Percentiles rank a stretch among this genome's conserved stretches.
Conservation (phyloP, 768 basidiomycete species). For the Phlebiopsis gigantea region DNA sequence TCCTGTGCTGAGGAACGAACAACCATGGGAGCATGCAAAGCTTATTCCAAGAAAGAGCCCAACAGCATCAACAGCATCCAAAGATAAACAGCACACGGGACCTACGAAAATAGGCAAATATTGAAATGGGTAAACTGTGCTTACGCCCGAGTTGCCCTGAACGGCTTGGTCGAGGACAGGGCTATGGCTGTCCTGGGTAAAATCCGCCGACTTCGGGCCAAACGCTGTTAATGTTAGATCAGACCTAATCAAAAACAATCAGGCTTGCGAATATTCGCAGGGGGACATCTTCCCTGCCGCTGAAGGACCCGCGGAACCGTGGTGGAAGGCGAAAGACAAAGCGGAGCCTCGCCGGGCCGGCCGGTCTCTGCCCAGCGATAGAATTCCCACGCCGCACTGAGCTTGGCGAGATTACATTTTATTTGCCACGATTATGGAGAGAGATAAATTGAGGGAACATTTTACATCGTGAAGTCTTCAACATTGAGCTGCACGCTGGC, state of each 20-base stretch:
- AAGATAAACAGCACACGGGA: background rate
- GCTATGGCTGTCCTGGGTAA: background rate
- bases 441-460: background rate
- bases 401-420: background rate
- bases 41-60: too few relatives aligned
- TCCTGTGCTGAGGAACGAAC: background rate
- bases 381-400: background rate
- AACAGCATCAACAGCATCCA: background rate
- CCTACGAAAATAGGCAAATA: too few relatives aligned
- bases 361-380: background rate
- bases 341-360: background rate
- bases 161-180: background rate
- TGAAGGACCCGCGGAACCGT: background rate
- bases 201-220: background rate
- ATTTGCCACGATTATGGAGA: background rate
- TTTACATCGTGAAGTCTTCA: constrained; percentile 11
- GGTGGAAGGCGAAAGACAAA: background rate
- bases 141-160: background rate
- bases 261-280: background rate
- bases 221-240: background rate
- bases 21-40: background rate
- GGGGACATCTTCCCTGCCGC: background rate
- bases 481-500: constrained; percentile 13
- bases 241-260: background rate
- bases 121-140: too few relatives aligned